These are phyloP conservation scores for Choanephora cucurbitarum DNA, from an alignment of 371 early-diverging fungal genomes.

Conservation along the genomic window DNA sequence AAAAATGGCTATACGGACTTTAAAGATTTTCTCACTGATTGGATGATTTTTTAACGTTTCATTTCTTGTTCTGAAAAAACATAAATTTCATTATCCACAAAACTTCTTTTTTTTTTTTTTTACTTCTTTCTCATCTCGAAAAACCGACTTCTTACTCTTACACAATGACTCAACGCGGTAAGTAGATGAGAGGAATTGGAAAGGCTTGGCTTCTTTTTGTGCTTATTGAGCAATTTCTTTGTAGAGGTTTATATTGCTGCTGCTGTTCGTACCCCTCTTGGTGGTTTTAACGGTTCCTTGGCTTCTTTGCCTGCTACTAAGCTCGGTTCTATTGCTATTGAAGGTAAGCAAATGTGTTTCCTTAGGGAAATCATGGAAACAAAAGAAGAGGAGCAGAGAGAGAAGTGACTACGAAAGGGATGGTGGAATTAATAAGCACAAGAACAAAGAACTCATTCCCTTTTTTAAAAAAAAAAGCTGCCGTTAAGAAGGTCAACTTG, in stretches of 20 bases:
- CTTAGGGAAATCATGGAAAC: too few relatives aligned
- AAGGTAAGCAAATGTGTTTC: constrained; percentile 58
- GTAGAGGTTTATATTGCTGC: constrained; percentile 88
- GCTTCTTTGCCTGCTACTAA: constrained; percentile 83
- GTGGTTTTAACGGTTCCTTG: constrained; percentile 90
- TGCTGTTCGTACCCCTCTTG: constrained; percentile 92
- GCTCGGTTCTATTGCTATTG: constrained; percentile 89
- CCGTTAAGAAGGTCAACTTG: constrained; percentile 71
- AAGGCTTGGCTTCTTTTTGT: neutral
- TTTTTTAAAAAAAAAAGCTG: constrained; percentile 45
- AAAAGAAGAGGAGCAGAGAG: neutral
- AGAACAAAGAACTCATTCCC: too few relatives aligned
- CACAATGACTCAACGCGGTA: constrained; percentile 33
- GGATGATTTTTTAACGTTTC: neutral
- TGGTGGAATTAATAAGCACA: too few relatives aligned
- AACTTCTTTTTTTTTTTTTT: constrained; percentile 3
- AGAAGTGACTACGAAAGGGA: neutral
- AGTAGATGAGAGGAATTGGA: constrained; percentile 10
- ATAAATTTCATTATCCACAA: neutral
- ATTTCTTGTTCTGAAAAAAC: neutral
- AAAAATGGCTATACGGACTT: neutral
- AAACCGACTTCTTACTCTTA: neutral
- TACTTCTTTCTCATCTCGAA: constrained; percentile 4
- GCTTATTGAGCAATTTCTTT: neutral
- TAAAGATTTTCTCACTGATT: neutral